Conservation (phyloP, 179 eudicot species). For the Beta macrorhiza region DNA sequence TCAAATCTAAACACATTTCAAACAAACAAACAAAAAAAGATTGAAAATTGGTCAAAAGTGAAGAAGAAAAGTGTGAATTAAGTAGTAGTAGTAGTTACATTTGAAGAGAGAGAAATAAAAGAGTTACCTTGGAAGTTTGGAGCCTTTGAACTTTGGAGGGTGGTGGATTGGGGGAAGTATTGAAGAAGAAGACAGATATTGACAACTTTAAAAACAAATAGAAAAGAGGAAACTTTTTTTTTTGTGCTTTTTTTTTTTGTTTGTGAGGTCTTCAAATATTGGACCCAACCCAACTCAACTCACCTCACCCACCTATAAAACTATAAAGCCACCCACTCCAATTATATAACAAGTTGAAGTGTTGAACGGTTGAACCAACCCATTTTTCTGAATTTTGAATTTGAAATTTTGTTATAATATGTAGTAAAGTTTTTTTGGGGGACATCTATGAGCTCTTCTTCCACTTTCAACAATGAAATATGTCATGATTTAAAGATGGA, state of each 20-base stretch:
- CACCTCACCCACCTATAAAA: conserved; percentile 20
- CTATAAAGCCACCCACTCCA: conserved; percentile 26
- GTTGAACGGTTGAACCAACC: conserved; percentile 14
- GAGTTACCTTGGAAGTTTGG: conserved; percentile 12
- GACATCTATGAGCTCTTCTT: not conserved
- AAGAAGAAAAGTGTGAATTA: conserved; percentile 18
- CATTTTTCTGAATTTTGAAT: conserved; percentile 24
- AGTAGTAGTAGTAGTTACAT: conserved; percentile 15
- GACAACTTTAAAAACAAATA: conserved; percentile 1
- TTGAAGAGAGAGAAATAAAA: not conserved
- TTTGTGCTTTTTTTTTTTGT: not conserved
- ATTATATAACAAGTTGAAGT: conserved; percentile 11
- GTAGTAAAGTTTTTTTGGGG: not conserved
- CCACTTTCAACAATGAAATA: too few species aligned
- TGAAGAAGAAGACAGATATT: conserved; percentile 26
- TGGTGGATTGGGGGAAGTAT: conserved; percentile 7
- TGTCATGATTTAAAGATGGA: too few species aligned
- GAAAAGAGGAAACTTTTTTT: not conserved
- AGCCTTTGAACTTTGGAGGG: conserved; percentile 16
- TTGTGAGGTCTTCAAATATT: conserved; percentile 15
- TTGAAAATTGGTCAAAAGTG: conserved; percentile 19
- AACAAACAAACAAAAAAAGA: too few species aligned
- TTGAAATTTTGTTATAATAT: conserved; percentile 4
- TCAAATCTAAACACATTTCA: conserved; percentile 16
- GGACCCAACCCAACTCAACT: conserved; percentile 27